These are phyloP conservation scores for Cutaneotrichosporon curvatum DNA, from an alignment of 1,284 basidiomycete genomes.

Conservation along the genomic window DNA sequence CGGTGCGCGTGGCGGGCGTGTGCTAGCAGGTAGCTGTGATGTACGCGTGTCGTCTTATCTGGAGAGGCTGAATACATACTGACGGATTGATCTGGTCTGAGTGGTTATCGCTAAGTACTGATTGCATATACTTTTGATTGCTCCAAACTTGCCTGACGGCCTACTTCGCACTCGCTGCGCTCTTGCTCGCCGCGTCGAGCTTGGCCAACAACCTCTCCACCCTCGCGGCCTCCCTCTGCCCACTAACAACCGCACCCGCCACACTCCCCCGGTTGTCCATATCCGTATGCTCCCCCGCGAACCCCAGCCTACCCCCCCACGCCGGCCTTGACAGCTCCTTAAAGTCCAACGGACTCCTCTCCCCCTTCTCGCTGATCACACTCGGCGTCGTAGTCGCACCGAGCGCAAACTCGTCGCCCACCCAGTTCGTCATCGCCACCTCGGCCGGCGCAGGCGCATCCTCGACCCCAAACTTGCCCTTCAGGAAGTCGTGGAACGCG, in stretches of 20 bases:
- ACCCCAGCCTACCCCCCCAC: constrained; percentile 49
- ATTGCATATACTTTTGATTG: too few species aligned
- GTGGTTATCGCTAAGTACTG: too few species aligned
- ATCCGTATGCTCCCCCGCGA: constrained; percentile 53
- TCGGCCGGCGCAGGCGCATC: constrained; percentile 16
- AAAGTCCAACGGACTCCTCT: constrained; percentile 48
- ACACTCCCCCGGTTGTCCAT: constrained; percentile 49
- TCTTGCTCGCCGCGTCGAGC: not conserved
- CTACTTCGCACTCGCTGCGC: too few species aligned
- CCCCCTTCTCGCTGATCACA: constrained; percentile 38
- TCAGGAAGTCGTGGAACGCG: constrained; percentile 44
- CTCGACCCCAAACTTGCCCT: constrained; percentile 25
- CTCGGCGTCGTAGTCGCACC: constrained; percentile 52
- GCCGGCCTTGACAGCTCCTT: constrained; percentile 45
- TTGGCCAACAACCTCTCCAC: constrained; percentile 28
- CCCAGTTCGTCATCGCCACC: constrained; percentile 46
- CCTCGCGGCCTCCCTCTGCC: constrained; percentile 45
- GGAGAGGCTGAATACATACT: too few species aligned
- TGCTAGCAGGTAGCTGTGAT: not conserved
- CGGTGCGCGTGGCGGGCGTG: not conserved
- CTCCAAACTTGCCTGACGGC: too few species aligned
- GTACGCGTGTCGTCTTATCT: too few species aligned
- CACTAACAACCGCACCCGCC: constrained; percentile 48
- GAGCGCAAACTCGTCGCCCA: constrained; percentile 45
- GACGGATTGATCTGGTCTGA: too few species aligned